These are phyloP conservation scores for Pleurotus pulmonarius DNA, from an alignment of 768 basidiomycete genomes.

Conservation along the genomic window DNA sequence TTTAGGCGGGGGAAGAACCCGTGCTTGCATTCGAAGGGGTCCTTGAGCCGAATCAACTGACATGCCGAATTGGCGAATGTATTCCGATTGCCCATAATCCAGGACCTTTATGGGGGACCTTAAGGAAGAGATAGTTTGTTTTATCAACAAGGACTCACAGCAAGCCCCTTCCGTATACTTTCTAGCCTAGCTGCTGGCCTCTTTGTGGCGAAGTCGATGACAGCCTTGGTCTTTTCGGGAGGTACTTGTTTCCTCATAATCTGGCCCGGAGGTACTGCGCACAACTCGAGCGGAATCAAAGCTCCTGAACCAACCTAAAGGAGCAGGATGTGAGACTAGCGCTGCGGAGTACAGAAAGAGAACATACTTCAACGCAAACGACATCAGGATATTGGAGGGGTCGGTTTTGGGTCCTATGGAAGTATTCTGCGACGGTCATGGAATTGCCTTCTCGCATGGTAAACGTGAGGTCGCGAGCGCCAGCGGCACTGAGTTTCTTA, in stretches of 20 bases:
- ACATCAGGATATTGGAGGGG: slow-evolving; percentile 58
- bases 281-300: slow-evolving; percentile 59
- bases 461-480: slow-evolving; percentile 55
- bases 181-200: slow-evolving; percentile 49
- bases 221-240: slow-evolving; percentile 57
- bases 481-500: slow-evolving; percentile 51
- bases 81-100: slow-evolving; percentile 71
- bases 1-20: slow-evolving; percentile 60
- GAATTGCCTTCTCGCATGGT: slow-evolving; percentile 50
- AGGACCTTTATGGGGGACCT: slow-evolving; percentile 37
- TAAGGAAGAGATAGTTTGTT: neutral
- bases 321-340: too few species aligned
- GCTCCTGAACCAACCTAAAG: slow-evolving; percentile 60
- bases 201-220: slow-evolving; percentile 66
- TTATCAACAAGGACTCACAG: slow-evolving; percentile 27
- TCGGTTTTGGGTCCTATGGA: slow-evolving; percentile 46
- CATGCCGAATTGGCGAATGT: slow-evolving; percentile 73
- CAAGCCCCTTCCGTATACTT: slow-evolving; percentile 52
- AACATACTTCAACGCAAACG: slow-evolving; percentile 63
- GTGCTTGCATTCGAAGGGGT: slow-evolving; percentile 56
- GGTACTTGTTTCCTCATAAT: slow-evolving; percentile 73
- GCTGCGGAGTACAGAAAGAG: neutral
- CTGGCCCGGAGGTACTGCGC: slow-evolving; percentile 55
- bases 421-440: slow-evolving; percentile 61
- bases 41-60: slow-evolving; percentile 43